A percentile compares a stretch with the other conserved stretches of the same genome.
These are phyloP conservation scores for Gyrodon lividus DNA, from an alignment of 768 basidiomycete species.

Conservation along the genomic window DNA sequence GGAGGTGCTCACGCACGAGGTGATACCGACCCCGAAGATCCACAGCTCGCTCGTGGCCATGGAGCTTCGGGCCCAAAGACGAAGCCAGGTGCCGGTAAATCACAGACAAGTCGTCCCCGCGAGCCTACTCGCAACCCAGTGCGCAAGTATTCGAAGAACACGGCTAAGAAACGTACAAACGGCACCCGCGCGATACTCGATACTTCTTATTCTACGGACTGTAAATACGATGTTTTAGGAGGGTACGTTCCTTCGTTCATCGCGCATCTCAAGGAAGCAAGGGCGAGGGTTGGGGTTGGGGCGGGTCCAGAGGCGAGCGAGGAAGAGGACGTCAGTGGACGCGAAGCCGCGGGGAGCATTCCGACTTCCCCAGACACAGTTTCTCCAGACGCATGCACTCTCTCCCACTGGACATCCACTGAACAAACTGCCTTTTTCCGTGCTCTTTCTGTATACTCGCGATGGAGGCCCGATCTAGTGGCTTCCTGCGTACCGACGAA, in stretches of 20 bases:
- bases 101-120: too few relatives aligned
- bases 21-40: too few relatives aligned
- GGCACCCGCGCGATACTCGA: background rate
- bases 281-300: slow-evolving; percentile 16
- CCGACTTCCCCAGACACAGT: background rate
- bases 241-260: slow-evolving; percentile 28
- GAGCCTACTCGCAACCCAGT: too few relatives aligned
- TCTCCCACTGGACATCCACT: slow-evolving; percentile 53
- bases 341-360: background rate
- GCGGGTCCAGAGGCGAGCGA: background rate
- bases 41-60: too few relatives aligned
- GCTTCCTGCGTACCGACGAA: slow-evolving; percentile 66
- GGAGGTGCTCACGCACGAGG: too few relatives aligned
- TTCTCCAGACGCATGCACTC: background rate
- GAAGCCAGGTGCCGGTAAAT: too few relatives aligned
- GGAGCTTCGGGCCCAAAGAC: too few relatives aligned
- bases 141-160: background rate
- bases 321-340: background rate
- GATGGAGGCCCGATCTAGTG: slow-evolving; percentile 76
- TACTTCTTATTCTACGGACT: slow-evolving; percentile 7
- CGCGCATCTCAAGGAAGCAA: slow-evolving; percentile 26
- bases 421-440: slow-evolving; percentile 77
- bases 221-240: slow-evolving; percentile 16
- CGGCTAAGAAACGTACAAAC: background rate
- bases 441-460: slow-evolving; percentile 62